These are phyloP conservation scores for Cymbopogon citratus DNA, from an alignment of 176 grass and related monocot species.

Conservation along the genomic window DNA sequence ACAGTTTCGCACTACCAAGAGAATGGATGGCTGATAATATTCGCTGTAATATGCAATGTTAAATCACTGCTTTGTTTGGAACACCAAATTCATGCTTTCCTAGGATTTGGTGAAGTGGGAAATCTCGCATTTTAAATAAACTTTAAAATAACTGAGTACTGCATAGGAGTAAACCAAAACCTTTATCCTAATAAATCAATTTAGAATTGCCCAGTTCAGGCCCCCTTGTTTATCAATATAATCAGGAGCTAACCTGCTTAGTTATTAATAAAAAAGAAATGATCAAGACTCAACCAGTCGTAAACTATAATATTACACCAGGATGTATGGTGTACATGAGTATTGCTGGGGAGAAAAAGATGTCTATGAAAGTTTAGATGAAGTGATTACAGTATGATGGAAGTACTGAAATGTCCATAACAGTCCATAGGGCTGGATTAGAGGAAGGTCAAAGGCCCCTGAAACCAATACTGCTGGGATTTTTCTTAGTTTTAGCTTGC, in stretches of 20 bases:
- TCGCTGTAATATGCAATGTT: neutral
- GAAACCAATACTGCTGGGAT: neutral
- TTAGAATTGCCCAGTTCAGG: neutral
- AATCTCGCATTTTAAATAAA: neutral
- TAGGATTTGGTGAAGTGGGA: constrained; percentile 1
- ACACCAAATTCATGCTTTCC: neutral
- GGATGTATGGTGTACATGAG: too few species aligned
- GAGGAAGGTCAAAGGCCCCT: neutral
- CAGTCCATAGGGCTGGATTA: neutral
- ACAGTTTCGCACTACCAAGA: neutral
- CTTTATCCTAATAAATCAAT: neutral
- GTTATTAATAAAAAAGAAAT: neutral
- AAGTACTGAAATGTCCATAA: neutral
- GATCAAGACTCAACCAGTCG: neutral
- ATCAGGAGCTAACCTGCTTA: neutral
- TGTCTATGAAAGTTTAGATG: neutral
- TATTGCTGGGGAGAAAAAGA: too few species aligned
- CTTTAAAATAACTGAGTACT: neutral
- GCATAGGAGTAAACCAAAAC: neutral
- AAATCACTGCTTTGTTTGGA: neutral
- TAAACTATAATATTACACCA: too few species aligned
- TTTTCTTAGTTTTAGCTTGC: constrained; percentile 4
- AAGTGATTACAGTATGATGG: neutral
- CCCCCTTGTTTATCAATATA: neutral
- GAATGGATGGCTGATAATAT: neutral